Evolutionary conservation across 148 eudicot genomes (phyloP).

Genomic region (Chenopodium suecicum): DNA sequence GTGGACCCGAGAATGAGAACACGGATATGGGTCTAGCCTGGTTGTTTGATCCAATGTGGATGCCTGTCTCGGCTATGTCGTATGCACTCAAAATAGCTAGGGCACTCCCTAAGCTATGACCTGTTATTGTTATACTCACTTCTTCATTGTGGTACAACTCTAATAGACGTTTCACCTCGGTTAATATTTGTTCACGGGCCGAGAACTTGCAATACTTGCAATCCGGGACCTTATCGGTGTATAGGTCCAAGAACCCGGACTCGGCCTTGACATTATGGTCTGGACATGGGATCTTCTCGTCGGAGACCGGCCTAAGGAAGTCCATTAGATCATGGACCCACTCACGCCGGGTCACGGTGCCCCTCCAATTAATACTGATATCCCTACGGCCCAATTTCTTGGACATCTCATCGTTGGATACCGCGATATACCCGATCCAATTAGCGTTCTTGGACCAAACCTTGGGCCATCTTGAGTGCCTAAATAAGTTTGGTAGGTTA

Average conservation of each 20-base stretch:
- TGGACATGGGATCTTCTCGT: conserved; percentile 44
- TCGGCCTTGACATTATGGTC: conserved; percentile 48
- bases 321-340: conserved; percentile 64
- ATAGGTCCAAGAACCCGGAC: conserved; percentile 57
- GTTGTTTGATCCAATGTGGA: conserved; percentile 34
- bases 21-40: conserved; percentile 47
- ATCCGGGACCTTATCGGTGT: conserved; percentile 43
- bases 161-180: conserved; percentile 44
- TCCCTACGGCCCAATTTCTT: conserved; percentile 61
- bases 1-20: conserved; percentile 59
- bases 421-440: conserved; percentile 78
- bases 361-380: conserved; percentile 64
- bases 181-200: conserved; percentile 52
- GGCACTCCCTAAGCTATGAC: conserved; percentile 79
- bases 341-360: conserved; percentile 64
- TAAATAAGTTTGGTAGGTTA: conserved; percentile 57
- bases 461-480: conserved; percentile 59
- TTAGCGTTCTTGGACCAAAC: conserved; percentile 65
- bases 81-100: conserved; percentile 56
- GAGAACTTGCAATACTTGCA: conserved; percentile 47
- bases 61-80: conserved; percentile 62
- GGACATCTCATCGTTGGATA: conserved; percentile 59
- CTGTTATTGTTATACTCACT: conserved; percentile 67
- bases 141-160: conserved; percentile 47
- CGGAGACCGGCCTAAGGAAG: conserved; percentile 35